Percentiles rank a stretch among this genome's conserved stretches.
Conservation (phyloP, 768 basidiomycete genomes). For the Coprinopsis marcescibilis region DNA sequence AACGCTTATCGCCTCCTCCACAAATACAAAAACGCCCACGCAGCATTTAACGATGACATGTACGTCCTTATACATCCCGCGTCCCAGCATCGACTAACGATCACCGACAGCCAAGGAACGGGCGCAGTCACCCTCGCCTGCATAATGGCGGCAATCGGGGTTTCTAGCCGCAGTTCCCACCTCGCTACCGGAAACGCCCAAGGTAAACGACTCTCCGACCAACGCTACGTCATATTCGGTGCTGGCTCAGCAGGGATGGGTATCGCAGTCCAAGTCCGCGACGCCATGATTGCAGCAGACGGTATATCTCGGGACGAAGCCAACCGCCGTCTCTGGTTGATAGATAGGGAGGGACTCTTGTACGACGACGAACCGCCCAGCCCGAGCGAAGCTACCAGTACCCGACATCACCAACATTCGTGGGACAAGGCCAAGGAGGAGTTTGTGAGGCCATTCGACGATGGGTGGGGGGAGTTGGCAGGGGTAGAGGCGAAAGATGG, state of each 20-base stretch:
- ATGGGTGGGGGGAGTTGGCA: conserved; percentile 43
- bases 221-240: conserved; percentile 75
- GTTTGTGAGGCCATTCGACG: conserved; percentile 52
- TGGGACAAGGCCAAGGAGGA: conserved; percentile 24
- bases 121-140: conserved; percentile 71
- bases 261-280: conserved; percentile 68
- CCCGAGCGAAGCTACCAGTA: background rate
- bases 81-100: too few relatives aligned
- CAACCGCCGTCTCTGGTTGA: conserved; percentile 60
- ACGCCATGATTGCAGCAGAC: conserved; percentile 61
- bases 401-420: conserved; percentile 30
- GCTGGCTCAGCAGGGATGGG: conserved; percentile 82
- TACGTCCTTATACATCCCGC: too few relatives aligned
- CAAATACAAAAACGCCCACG: conserved; percentile 54
- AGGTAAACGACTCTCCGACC: conserved; percentile 47
- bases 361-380: conserved; percentile 13
- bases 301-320: conserved; percentile 51
- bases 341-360: conserved; percentile 47
- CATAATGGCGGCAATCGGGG: conserved; percentile 60
- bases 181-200: conserved; percentile 27
- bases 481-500: conserved; percentile 27
- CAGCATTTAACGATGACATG: conserved; percentile 86
- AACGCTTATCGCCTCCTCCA: conserved; percentile 69
- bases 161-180: conserved; percentile 39
- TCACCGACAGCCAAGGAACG: conserved; percentile 73